These are phyloP conservation scores for Rosa lucieae DNA, from an alignment of 306 rosid species.

Conservation along the genomic window DNA sequence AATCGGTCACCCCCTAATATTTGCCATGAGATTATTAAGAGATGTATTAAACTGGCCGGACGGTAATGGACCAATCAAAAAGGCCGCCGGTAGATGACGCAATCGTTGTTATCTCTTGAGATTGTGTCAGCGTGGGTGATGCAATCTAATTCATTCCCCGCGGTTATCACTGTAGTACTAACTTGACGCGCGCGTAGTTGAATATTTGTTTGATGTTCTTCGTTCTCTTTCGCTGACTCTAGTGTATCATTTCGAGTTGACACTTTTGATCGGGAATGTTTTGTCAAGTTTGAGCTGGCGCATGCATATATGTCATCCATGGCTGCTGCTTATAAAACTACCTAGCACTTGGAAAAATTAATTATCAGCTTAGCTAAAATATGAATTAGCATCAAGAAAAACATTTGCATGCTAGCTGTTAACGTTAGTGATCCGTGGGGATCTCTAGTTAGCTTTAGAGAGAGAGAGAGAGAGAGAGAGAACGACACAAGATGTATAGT, in stretches of 20 bases:
- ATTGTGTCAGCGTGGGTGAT: not conserved
- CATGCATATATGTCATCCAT: not conserved
- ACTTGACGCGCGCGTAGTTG: not conserved
- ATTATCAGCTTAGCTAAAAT: not conserved
- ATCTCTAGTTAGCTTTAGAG: no score
- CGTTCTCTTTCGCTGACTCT: not conserved
- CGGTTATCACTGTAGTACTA: not conserved
- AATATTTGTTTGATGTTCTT: not conserved
- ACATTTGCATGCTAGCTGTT: not conserved
- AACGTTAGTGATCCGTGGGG: no score
- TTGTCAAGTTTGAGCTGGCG: not conserved
- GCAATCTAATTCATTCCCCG: not conserved
- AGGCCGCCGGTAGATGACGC: not conserved
- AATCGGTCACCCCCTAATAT: no score
- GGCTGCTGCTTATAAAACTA: not conserved
- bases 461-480: no score
- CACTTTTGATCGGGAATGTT: not conserved
- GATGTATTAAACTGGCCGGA: not conserved
- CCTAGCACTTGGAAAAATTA: not conserved
- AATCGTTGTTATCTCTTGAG: not conserved
- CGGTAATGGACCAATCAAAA: not conserved
- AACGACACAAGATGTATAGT: no score
- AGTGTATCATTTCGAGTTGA: not conserved
- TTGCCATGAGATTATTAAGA: not conserved
- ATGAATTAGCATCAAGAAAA: not conserved